These are phyloP conservation scores for Wallacemonas sp. DNA, from an alignment of 208 protist genomes.

Conservation along the genomic window DNA sequence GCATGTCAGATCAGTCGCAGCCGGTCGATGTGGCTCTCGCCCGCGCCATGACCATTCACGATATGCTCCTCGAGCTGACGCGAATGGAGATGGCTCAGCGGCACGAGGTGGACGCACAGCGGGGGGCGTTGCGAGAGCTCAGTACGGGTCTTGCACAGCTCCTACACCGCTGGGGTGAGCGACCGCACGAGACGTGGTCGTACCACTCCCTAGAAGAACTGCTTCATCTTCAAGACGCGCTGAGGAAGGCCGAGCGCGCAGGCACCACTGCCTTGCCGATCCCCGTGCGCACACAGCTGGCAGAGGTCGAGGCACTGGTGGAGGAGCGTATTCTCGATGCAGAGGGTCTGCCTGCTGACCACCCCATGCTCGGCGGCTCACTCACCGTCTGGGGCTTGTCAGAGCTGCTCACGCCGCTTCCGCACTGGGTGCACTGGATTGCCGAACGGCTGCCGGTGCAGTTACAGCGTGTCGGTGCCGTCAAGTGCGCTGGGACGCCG, in stretches of 20 bases:
- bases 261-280: not conserved
- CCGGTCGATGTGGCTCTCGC: not conserved
- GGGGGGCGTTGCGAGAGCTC: conserved; percentile 11
- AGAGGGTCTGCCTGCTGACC: conserved; percentile 6
- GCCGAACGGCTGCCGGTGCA: conserved; percentile 1
- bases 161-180: not conserved
- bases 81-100: conserved; percentile 15
- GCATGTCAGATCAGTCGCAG: no score
- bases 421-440: conserved; percentile 3
- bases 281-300: not conserved
- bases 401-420: not conserved
- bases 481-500: not conserved
- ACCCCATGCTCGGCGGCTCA: conserved; percentile 19
- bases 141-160: not conserved
- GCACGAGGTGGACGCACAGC: conserved; percentile 14
- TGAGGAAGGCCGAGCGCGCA: not conserved
- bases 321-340: conserved; percentile 11
- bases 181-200: not conserved
- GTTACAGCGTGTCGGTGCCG: not conserved
- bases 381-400: not conserved
- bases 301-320: not conserved
- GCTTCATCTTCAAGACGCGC: conserved; percentile 15
- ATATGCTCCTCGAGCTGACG: conserved; percentile 12
- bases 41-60: not conserved
- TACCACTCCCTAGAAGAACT: conserved; percentile 46